These are phyloP conservation scores for Gnomoniopsis smithogilvyi DNA, from an alignment of 2,329 filamentous ascomycete genomes.

Conservation along the genomic window DNA sequence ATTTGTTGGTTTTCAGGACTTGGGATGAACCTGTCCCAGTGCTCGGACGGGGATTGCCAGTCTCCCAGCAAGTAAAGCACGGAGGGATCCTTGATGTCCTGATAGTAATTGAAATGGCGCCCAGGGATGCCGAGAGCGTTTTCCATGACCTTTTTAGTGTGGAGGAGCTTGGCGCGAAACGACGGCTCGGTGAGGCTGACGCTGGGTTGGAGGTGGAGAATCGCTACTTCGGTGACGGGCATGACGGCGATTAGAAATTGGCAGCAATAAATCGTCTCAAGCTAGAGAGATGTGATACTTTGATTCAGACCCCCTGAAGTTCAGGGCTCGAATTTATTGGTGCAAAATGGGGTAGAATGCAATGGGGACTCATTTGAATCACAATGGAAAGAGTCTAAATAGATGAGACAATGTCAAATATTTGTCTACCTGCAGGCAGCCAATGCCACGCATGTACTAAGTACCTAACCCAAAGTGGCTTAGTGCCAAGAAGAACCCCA, in stretches of 20 bases:
- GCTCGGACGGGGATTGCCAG: not conserved
- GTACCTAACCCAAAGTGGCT: too few relatives aligned
- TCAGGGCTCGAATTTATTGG: too few relatives aligned
- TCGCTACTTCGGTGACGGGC: slow-evolving; percentile 2
- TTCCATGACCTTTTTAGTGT: not conserved
- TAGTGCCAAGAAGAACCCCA: too few relatives aligned
- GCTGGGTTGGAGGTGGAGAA: not conserved
- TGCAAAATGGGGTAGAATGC: too few relatives aligned
- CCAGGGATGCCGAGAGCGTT: not conserved
- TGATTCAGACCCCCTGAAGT: too few relatives aligned
- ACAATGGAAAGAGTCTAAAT: too few relatives aligned
- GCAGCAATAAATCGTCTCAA: not conserved
- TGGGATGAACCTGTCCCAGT: slow-evolving; percentile 2
- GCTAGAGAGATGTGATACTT: too few relatives aligned
- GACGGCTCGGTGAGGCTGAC: not conserved
- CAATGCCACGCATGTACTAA: too few relatives aligned
- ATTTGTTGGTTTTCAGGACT: slow-evolving; percentile 1
- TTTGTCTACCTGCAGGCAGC: too few relatives aligned
- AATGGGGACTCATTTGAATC: too few relatives aligned
- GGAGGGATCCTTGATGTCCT: not conserved
- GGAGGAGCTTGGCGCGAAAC: not conserved
- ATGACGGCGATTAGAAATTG: not conserved
- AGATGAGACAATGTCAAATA: too few relatives aligned
- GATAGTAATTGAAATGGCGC: not conserved
- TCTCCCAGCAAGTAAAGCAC: not conserved